A percentile compares a stretch with the other conserved stretches of the same genome.
phyloP scores from a whole-genome alignment of 495 filamentous ascomycete species.

The Podospora didyma region DNA sequence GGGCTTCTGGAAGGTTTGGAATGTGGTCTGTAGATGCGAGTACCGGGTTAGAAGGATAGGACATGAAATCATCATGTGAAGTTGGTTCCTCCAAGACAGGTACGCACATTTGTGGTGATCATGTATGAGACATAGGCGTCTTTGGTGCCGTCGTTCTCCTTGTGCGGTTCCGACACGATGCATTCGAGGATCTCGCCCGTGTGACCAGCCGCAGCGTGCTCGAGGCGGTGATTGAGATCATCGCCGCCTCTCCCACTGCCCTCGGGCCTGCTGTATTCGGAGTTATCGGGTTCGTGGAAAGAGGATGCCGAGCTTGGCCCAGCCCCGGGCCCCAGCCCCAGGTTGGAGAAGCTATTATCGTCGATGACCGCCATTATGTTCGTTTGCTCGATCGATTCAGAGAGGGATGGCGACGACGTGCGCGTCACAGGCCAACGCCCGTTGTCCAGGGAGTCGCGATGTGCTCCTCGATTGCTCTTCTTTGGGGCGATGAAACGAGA shows the following conservation, averaged over 20 bases:
- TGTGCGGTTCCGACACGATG: conserved; percentile 73
- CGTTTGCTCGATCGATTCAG: background rate
- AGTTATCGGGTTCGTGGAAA: conserved; percentile 12
- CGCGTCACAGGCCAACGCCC: background rate
- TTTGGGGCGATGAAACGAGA: too few relatives aligned
- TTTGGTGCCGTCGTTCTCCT: conserved; percentile 96
- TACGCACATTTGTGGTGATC: conserved; percentile 80
- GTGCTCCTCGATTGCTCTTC: background rate
- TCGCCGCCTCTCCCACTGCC: conserved; percentile 17
- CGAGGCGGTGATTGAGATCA: conserved; percentile 31
- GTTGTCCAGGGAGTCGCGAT: background rate
- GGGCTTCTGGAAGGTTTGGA: conserved; percentile 81
- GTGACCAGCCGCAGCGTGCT: conserved; percentile 49
- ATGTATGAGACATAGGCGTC: conserved; percentile 95
- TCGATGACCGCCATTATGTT: conserved; percentile 43
- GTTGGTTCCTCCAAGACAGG: too few relatives aligned
- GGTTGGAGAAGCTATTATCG: conserved; percentile 46
- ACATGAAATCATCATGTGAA: background rate
- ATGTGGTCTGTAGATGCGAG: conserved; percentile 68
- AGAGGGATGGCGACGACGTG: conserved; percentile 1
- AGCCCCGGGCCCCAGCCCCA: background rate
- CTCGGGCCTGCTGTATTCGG: conserved; percentile 8
- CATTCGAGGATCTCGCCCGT: conserved; percentile 81
- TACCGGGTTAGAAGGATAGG: background rate
- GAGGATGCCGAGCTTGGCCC: conserved; percentile 14